Conservation (phyloP, 2,329 filamentous ascomycete genomes). For the Pseudocercospora fuligena region DNA sequence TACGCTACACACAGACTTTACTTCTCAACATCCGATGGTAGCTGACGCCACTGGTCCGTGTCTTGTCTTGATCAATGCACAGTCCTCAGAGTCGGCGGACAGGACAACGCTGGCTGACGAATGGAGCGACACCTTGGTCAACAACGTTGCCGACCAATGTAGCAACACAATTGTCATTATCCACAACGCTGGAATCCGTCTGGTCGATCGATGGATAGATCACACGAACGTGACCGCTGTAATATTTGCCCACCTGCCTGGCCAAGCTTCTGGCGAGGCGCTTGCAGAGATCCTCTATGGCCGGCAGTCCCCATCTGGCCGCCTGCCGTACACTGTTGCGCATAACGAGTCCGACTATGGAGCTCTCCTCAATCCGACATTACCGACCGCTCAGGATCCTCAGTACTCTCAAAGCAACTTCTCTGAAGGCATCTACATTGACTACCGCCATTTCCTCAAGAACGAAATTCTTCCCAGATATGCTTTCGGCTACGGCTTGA, state of each 20-base stretch:
- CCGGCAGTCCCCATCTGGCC: conserved; percentile 36
- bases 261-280: conserved; percentile 32
- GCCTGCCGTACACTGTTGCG: conserved; percentile 39
- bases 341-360: conserved; percentile 38
- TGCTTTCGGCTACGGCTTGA: conserved; percentile 52
- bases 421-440: conserved; percentile 49
- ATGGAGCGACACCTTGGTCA: conserved; percentile 37
- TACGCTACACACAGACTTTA: conserved; percentile 33
- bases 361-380: conserved; percentile 27
- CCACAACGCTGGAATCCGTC: conserved; percentile 39
- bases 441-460: conserved; percentile 51
- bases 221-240: conserved; percentile 33
- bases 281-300: conserved; percentile 33
- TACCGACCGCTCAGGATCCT: conserved; percentile 24
- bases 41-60: conserved; percentile 33
- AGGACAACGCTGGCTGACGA: conserved; percentile 34
- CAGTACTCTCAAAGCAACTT: conserved; percentile 36
- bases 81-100: conserved; percentile 36
- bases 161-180: conserved; percentile 40
- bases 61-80: conserved; percentile 40
- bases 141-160: conserved; percentile 38
- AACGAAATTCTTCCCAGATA: conserved; percentile 47
- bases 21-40: conserved; percentile 32
- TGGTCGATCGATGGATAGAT: conserved; percentile 38
- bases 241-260: conserved; percentile 29